These are phyloP conservation scores for Scedosporium apiospermum DNA, from an alignment of 2,329 filamentous ascomycete species.

Conservation along the genomic window DNA sequence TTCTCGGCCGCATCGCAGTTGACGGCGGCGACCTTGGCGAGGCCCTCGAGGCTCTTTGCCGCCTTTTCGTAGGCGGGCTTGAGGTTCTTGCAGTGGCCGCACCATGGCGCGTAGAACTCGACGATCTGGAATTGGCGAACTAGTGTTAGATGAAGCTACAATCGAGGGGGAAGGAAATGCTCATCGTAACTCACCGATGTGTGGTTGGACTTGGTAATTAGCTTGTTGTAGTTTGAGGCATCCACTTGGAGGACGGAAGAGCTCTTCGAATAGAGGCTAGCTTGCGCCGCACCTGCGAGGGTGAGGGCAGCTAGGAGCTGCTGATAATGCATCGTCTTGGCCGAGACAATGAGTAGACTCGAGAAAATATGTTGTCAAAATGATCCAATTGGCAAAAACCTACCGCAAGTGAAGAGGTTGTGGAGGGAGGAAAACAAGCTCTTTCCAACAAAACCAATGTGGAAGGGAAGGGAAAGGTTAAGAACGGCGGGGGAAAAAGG, in stretches of 20 bases:
- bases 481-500: conserved; percentile 20
- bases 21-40: conserved; percentile 89
- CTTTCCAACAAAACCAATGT: not conserved
- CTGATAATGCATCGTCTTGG: conserved; percentile 40
- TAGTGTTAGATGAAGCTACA: not conserved
- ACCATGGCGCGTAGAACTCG: conserved; percentile 97
- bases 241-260: conserved; percentile 81
- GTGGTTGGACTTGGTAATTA: conserved; percentile 84
- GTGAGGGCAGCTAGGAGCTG: conserved; percentile 48
- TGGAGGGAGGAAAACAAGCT: not conserved
- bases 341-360: not conserved
- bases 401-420: not conserved
- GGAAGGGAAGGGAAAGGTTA: not conserved
- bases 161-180: not conserved
- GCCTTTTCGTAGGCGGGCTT: conserved; percentile 94
- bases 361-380: not conserved
- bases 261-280: conserved; percentile 73
- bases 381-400: not conserved
- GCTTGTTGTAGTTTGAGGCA: conserved; percentile 65
- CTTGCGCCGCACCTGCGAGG: conserved; percentile 54
- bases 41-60: conserved; percentile 77
- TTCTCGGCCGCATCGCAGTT: conserved; percentile 93
- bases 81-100: conserved; percentile 91
- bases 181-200: conserved; percentile 58
- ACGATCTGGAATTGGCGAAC: conserved; percentile 35